phyloP scores from a whole-genome alignment of 2,329 filamentous ascomycete genomes.

The Botryotinia calthae region DNA sequence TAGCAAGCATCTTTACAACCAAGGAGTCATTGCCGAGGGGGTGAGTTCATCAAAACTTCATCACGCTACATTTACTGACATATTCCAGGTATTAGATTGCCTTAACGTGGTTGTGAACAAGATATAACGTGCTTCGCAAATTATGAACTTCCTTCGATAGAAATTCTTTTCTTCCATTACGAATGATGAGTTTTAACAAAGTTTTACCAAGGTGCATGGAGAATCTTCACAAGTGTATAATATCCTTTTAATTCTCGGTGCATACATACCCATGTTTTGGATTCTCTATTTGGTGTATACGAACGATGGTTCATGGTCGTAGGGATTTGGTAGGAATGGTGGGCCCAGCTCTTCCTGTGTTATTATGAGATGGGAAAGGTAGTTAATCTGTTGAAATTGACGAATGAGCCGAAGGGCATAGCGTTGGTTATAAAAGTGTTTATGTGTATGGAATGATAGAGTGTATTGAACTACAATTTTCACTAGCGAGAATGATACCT shows the following conservation, averaged over 20 bases:
- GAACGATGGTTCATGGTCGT: not conserved
- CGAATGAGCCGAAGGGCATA: not conserved
- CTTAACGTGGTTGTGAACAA: conserved; percentile 31
- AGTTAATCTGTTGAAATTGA: conserved; percentile 1
- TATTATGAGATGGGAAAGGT: not conserved
- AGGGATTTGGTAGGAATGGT: not conserved
- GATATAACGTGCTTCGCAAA: conserved; percentile 28
- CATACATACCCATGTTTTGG: conserved; percentile 18
- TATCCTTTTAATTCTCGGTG: conserved; percentile 18
- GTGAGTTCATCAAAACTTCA: conserved; percentile 29
- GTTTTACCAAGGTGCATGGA: conserved; percentile 10
- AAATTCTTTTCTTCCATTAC: not conserved
- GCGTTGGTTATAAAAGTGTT: not conserved
- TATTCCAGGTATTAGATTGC: conserved; percentile 33
- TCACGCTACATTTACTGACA: conserved; percentile 11
- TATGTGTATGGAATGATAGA: not conserved
- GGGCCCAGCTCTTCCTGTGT: not conserved
- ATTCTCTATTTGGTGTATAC: conserved; percentile 15
- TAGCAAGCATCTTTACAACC: conserved; percentile 62
- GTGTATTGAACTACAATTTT: not conserved
- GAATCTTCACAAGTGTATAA: conserved; percentile 19
- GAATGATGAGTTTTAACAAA: conserved; percentile 20
- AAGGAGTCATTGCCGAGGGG: conserved; percentile 46
- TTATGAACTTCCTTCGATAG: not conserved
- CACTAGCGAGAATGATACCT: not conserved